A percentile compares a stretch with the other conserved stretches of the same genome.
These are phyloP conservation scores for Ogataea zsoltii DNA, from an alignment of 805 yeast genomes.

Conservation along the genomic window DNA sequence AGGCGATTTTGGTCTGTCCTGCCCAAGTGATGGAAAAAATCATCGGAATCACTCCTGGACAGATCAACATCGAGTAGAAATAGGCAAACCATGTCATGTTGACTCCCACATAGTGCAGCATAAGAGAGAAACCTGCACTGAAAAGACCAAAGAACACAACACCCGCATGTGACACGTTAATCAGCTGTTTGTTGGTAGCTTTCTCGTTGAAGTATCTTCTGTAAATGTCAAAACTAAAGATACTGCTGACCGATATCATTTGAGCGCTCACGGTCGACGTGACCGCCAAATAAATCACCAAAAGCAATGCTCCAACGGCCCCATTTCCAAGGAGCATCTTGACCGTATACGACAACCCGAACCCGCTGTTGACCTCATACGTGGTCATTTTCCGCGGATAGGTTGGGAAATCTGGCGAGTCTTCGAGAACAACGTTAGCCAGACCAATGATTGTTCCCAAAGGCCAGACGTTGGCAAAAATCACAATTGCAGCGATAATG, in stretches of 20 bases:
- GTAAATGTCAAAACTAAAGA: constrained; percentile 48
- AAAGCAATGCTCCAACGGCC: constrained; percentile 35
- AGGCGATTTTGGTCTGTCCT: constrained; percentile 32
- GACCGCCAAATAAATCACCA: constrained; percentile 40
- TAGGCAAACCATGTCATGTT: constrained; percentile 40
- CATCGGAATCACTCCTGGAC: constrained; percentile 42
- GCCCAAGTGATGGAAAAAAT: constrained; percentile 37
- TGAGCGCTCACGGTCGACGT: constrained; percentile 45
- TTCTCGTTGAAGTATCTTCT: constrained; percentile 43
- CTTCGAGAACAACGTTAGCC: constrained; percentile 34
- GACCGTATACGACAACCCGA: constrained; percentile 34
- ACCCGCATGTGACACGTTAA: constrained; percentile 42
- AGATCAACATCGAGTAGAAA: constrained; percentile 38
- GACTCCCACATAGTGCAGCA: constrained; percentile 37
- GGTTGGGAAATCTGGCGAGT: constrained; percentile 32
- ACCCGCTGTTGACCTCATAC: constrained; percentile 34
- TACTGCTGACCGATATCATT: constrained; percentile 41
- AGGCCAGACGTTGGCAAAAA: constrained; percentile 38
- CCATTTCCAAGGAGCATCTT: constrained; percentile 36
- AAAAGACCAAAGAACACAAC: constrained; percentile 42
- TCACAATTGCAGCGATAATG: constrained; percentile 35
- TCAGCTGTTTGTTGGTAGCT: constrained; percentile 44
- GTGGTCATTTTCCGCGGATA: constrained; percentile 36
- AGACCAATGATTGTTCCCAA: constrained; percentile 39
- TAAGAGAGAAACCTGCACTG: constrained; percentile 40